These are phyloP conservation scores for Lolium rigidum DNA, from an alignment of 176 grass and related monocot species.

Conservation along the genomic window DNA sequence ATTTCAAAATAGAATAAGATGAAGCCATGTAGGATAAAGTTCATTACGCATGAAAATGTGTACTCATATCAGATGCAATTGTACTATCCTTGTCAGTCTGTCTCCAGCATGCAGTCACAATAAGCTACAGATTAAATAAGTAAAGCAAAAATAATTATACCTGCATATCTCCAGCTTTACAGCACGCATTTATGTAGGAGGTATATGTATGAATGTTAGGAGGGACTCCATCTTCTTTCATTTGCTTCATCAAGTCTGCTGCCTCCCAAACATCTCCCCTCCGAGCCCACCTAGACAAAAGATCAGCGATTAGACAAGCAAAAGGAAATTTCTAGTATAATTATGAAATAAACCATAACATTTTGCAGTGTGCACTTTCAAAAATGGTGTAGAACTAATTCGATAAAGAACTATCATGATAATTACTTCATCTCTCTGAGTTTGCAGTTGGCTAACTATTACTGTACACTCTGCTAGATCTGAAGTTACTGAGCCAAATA, in stretches of 20 bases:
- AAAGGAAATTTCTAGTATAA: neutral
- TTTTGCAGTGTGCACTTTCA: too few relatives aligned
- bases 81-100: constrained; percentile 26
- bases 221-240: constrained; percentile 89
- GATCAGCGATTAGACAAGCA: constrained; percentile 31
- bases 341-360: constrained; percentile 31
- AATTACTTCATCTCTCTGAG: constrained; percentile 3
- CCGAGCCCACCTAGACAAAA: constrained; percentile 80
- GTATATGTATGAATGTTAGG: constrained; percentile 98
- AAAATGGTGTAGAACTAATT: too few relatives aligned
- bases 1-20: constrained; percentile 21
- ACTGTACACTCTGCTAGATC: neutral
- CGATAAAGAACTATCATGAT: neutral
- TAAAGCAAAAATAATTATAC: constrained; percentile 40
- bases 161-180: constrained; percentile 87
- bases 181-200: constrained; percentile 96
- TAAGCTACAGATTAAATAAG: constrained; percentile 33
- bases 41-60: neutral
- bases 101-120: neutral
- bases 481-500: neutral
- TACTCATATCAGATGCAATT: neutral
- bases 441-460: constrained; percentile 26
- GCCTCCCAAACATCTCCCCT: constrained; percentile 99
- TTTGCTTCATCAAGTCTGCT: constrained; percentile 88
- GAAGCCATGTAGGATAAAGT: constrained; percentile 23